Evolutionary conservation across 768 basidiomycete genomes (phyloP), one percentile per base, ranked within the genome.

Genomic region (Fomitopsis pulvina): DNA sequence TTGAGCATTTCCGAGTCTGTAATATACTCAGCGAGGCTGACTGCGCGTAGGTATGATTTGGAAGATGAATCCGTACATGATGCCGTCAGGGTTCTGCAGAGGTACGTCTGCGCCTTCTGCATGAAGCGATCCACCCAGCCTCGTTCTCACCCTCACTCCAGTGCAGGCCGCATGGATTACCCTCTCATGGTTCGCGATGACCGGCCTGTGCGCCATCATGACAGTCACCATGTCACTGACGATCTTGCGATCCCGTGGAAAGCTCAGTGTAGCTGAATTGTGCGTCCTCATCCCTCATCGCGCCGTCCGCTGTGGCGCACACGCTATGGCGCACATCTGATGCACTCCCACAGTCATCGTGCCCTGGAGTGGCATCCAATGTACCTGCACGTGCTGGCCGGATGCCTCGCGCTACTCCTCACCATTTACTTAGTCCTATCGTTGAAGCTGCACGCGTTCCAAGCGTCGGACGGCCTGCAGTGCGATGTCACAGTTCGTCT

Each of bases 1-100:
- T n/a, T n/a, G n/a, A n/a, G n/a, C n/a, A n/a, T n/a, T n/a, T n/a
- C n/a, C n/a, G n/a, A n/a, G n/a, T n/a, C n/a, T n/a, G n/a, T n/a
- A n/a, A n/a, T n/a, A n/a, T n/a, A 28, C 24, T 45, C 44, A 25
- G 4, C n/a, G 28, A 21, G 14, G 9, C 25, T 41, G 3, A 38
- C 3, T 27, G 25, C 9, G 6, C 26, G 16, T 22, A 85, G 84
- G 83, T 10, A 74, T 85, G 65, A 70, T 80, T 12, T 84, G 79
- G 72, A 62, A 66, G 45, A 85, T 86, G 83, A 68, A 80, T 54
- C 80, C 83, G 0, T 68, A 66, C 43, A 59, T 51, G 18, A 86
- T 86, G 81, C 79, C 82, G 8, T 65, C 59, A 29, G 55, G 60
- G 25, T 85, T 86, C 54, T 85, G 84, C 57, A 64, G 77, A 29